Base-by-base conservation (phyloP, 148 eudicot species). In the Chenopodium suecicum region DNA sequence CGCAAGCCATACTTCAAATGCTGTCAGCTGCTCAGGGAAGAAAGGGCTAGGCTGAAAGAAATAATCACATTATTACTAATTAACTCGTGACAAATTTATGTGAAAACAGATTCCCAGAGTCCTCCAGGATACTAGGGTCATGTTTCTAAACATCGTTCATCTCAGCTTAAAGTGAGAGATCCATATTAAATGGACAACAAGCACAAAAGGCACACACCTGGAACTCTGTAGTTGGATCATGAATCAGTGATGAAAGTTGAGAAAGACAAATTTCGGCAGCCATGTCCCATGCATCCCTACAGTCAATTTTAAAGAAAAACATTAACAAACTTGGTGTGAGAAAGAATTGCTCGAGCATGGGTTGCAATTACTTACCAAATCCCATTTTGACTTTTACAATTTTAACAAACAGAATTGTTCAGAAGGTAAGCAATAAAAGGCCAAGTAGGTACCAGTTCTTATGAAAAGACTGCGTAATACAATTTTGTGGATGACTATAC, bases 251-350 rank as follows among this genome's bases (percentile, higher is more conserved):
- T 63, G 98, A 93, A 84, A 96, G 97, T 83, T 94, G 98, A 84
- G 97, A 92, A 81, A 96, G 97, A 86, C 99, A 96, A 66, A 92
- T 90, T 89, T 96, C 99, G 81, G 98, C 97, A 80, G 99, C 99
- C 99, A 96, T 94, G 88, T 96, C 99, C 98, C 99, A 94, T 13
- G 99, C 98, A 87, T 96, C 97, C 98, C 98, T 94, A 79, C 7
- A 11, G 70, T 79, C 74, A 44, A 88, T 41, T 41, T 41, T 4
- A 41, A 7, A 41, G 44, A 41, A 41, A 41, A 72, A 80, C 73
- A 85, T 68, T n/a, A 75, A 79, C 34, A 71, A 41, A 25, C 78
- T 19, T 60, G 74, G 19, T 14, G 27, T 17, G 29, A 77, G 70
- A 19, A 68, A 56, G 9, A 66, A 48, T 13, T 64, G 48, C 41